Conservation (phyloP, 2,329 filamentous ascomycete genomes). For the Zelopaecilomyces penicillatus region DNA sequence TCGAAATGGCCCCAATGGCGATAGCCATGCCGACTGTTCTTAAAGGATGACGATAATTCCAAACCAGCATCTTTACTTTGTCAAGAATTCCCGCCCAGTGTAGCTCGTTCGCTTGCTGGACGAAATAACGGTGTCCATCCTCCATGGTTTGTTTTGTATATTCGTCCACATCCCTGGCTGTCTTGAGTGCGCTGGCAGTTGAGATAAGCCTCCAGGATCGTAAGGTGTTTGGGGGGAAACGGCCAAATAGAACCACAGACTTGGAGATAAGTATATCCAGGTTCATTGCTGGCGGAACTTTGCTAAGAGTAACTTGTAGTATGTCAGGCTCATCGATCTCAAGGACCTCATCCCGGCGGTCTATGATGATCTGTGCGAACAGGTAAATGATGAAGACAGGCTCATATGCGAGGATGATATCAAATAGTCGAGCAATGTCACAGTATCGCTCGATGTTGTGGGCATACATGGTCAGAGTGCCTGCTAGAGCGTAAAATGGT, state of each 20-base stretch:
- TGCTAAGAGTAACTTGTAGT: slow-evolving; percentile 79
- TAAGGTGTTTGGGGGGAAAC: slow-evolving; percentile 64
- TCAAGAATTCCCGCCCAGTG: slow-evolving; percentile 47
- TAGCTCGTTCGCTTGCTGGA: slow-evolving; percentile 65
- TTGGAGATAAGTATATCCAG: slow-evolving; percentile 67
- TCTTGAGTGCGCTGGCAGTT: slow-evolving; percentile 73
- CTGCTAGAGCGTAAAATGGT: slow-evolving; percentile 89
- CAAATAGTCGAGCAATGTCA: slow-evolving; percentile 84
- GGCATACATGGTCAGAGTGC: slow-evolving; percentile 90
- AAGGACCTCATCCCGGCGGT: slow-evolving; percentile 75
- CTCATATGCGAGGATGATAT: slow-evolving; percentile 79
- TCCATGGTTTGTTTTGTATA: slow-evolving; percentile 49
- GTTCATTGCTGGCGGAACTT: slow-evolving; percentile 72
- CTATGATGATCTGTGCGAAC: slow-evolving; percentile 80
- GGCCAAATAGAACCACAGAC: slow-evolving; percentile 54
- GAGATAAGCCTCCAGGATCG: slow-evolving; percentile 67
- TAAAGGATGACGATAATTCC: slow-evolving; percentile 58
- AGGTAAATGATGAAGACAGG: slow-evolving; percentile 87
- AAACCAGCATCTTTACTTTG: slow-evolving; percentile 32
- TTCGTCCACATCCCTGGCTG: slow-evolving; percentile 48
- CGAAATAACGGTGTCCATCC: slow-evolving; percentile 61
- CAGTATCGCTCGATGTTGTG: slow-evolving; percentile 89
- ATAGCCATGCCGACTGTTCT: slow-evolving; percentile 56
- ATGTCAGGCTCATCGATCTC: slow-evolving; percentile 90
- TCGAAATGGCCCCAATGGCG: slow-evolving; percentile 57